A percentile compares a stretch with the other conserved stretches of the same genome.
These are phyloP conservation scores for Tricholoma furcatifolium DNA, from an alignment of 768 basidiomycete species.

Conservation along the genomic window DNA sequence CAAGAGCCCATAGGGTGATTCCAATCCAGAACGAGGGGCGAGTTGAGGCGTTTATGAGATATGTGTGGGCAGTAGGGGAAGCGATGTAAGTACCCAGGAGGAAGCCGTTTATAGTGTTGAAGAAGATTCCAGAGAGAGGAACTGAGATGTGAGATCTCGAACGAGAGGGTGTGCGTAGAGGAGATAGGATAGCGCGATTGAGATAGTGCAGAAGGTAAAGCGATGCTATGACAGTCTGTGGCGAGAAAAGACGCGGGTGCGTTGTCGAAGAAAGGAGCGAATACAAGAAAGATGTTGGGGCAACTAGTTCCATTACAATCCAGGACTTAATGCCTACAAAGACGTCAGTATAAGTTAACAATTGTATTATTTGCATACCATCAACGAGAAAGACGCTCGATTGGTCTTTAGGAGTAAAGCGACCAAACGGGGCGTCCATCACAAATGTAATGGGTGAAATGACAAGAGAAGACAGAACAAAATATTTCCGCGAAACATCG, in stretches of 20 bases:
- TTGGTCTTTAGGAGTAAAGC: conserved; percentile 52
- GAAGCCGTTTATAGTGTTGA: conserved; percentile 74
- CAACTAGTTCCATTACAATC: conserved; percentile 76
- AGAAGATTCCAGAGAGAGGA: conserved; percentile 48
- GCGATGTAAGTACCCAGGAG: conserved; percentile 72
- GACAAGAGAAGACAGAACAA: conserved; percentile 1
- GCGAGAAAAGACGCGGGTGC: conserved; percentile 29
- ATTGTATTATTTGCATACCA: conserved; percentile 34
- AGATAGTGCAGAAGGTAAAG: conserved; percentile 77
- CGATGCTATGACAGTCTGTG: conserved; percentile 49
- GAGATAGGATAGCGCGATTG: conserved; percentile 71
- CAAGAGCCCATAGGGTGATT: no score
- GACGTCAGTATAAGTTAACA: neutral
- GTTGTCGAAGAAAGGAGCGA: conserved; percentile 46
- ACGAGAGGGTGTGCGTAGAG: conserved; percentile 77
- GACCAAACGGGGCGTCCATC: conserved; percentile 62
- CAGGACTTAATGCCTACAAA: conserved; percentile 45
- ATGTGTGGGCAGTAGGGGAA: conserved; percentile 48
- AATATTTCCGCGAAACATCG: conserved; percentile 14
- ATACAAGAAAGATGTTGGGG: conserved; percentile 55
- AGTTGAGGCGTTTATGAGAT: no score
- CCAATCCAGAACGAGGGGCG: no score
- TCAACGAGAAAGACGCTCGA: conserved; percentile 51
- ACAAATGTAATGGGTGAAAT: conserved; percentile 27
- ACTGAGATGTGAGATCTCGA: conserved; percentile 74